Evolutionary conservation across 2,329 filamentous ascomycete species (phyloP), one percentile per base, ranked within the genome.

Genomic region (Neofusicoccum parvum): DNA sequence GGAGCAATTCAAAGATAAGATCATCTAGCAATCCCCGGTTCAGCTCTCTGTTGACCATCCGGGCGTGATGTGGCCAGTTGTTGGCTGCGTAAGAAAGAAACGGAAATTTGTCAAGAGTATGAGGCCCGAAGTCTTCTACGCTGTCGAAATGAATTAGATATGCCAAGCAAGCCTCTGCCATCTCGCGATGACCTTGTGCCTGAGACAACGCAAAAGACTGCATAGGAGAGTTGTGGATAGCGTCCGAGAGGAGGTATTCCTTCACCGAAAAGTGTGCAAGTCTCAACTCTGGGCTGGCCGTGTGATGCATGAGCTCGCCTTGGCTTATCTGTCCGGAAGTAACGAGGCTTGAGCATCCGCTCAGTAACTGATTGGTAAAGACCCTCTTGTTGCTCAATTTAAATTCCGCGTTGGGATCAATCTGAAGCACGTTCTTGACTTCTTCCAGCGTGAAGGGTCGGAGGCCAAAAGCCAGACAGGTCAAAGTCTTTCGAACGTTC

Each of bases 191-290:
- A 2, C 50, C 34, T 39, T 41, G 5, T 3, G 50, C 9, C 14
- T 10, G n/a, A 36, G 50, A 54, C 11, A 39, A n/a, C 1, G 50
- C 34, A 11, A 54, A 54, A 5, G 34, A 3, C 5, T 9, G n/a
- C 34, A 41, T 34, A 23, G 50, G 6, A 11, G 15, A 20, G 2
- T 14, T 12, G 36, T 34, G 34, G 2, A 54, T 54, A 34, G n/a
- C 32, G 10, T 39, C 50, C 11, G 50, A 54, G 50, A 39, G n/a
- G 4, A 54, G 36, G n/a, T 54, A 54, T n/a, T 54, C 50, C 27
- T 54, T 54, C 15, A 54, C 50, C 10, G 50, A 54, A n/a, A 54
- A 54, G 14, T 54, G 50, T 5, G 50, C 50, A 9, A 54, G 50
- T 54, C 50, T 20, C 9, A 54, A 34, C n/a, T 54, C 50, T 3